Percentiles rank a stretch among this genome's conserved stretches.
These are phyloP conservation scores for Fonsecaea multimorphosa DNA, from an alignment of 2,329 filamentous ascomycete species.

Conservation along the genomic window DNA sequence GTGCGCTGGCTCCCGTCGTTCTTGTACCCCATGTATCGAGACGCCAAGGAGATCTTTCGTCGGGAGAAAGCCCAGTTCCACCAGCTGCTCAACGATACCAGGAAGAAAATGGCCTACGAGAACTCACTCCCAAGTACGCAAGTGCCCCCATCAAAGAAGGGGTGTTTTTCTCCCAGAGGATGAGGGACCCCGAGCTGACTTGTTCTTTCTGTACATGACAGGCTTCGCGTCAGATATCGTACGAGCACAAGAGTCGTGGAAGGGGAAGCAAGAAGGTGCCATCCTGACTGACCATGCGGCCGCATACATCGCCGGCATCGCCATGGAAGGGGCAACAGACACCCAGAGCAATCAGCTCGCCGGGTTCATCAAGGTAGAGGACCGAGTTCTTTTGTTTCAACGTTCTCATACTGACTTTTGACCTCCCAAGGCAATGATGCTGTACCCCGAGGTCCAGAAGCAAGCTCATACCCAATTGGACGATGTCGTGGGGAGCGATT, in stretches of 20 bases:
- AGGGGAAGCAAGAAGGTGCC: constrained; percentile 31
- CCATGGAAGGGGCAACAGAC: constrained; percentile 53
- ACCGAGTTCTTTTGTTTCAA: not conserved
- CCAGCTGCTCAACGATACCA: constrained; percentile 14
- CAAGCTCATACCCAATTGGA: constrained; percentile 58
- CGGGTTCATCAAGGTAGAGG: constrained; percentile 49
- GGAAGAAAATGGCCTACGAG: not conserved
- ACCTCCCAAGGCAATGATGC: constrained; percentile 53
- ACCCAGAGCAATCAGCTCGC: constrained; percentile 57
- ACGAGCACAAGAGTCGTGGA: constrained; percentile 28
- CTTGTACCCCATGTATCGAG: constrained; percentile 21
- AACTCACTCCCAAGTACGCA: constrained; percentile 11
- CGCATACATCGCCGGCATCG: constrained; percentile 45
- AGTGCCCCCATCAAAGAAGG: too few relatives aligned
- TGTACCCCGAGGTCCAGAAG: constrained; percentile 54
- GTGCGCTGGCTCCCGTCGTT: constrained; percentile 20
- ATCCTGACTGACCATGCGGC: constrained; percentile 32
- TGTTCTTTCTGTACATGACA: not conserved
- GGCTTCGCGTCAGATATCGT: constrained; percentile 24
- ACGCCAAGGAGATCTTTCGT: constrained; percentile 22
- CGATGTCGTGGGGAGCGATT: constrained; percentile 49
- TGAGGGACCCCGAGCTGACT: too few relatives aligned
- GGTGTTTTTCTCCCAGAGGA: too few relatives aligned
- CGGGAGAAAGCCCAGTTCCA: constrained; percentile 22
- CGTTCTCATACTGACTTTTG: not conserved